phyloP scores from a whole-genome alignment of 768 basidiomycete species.

The Mycena pura region DNA sequence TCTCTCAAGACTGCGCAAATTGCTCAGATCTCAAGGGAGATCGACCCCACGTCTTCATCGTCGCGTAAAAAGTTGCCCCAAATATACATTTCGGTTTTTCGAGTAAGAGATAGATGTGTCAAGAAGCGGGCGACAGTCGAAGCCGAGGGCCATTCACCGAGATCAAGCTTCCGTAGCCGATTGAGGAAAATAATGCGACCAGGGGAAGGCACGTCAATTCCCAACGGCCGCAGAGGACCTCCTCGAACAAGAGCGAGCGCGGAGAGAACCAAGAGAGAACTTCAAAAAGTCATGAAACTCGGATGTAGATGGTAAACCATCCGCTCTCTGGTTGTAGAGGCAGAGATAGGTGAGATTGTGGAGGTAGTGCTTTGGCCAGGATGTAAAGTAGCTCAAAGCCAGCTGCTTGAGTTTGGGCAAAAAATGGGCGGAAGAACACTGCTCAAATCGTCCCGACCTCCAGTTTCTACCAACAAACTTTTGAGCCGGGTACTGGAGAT shows the following conservation, averaged over 20 bases:
- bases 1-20: not conserved
- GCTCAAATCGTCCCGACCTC: not conserved
- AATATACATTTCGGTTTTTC: constrained; percentile 22
- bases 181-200: constrained; percentile 17
- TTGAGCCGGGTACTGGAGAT: constrained; percentile 17
- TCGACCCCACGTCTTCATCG: not conserved
- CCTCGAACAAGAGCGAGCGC: constrained; percentile 22
- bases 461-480: constrained; percentile 12
- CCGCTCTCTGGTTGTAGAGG: constrained; percentile 11
- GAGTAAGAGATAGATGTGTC: constrained; percentile 22
- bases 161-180: constrained; percentile 21
- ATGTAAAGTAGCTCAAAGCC: constrained; percentile 23
- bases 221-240: constrained; percentile 22
- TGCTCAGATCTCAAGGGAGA: constrained; percentile 3
- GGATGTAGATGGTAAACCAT: constrained; percentile 20
- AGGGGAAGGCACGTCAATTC: constrained; percentile 1
- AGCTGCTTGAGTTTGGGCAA: constrained; percentile 23
- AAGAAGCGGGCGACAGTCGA: constrained; percentile 25
- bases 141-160: constrained; percentile 26
- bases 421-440: constrained; percentile 20
- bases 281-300: constrained; percentile 29
- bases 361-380: constrained; percentile 24
- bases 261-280: constrained; percentile 20
- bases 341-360: constrained; percentile 19
- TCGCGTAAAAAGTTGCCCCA: constrained; percentile 20